Evolutionary conservation across 139 green algal genomes (phyloP).

Genomic region (Chlamydomonas eustigma): DNA sequence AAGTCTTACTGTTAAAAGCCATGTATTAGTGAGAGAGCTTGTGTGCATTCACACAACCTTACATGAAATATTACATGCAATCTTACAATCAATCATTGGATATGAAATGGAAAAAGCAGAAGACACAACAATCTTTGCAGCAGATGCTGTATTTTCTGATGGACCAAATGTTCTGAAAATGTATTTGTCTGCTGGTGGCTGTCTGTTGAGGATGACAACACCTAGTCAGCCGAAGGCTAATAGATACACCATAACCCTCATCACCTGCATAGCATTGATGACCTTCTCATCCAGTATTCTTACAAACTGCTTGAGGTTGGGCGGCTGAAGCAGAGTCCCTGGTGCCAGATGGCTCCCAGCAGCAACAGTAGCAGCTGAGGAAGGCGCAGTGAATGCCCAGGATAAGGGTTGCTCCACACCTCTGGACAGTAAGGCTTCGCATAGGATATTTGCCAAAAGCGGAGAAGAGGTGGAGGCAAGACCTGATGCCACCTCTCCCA

Average conservation of each 20-base stretch:
- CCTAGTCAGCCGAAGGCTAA: background rate
- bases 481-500: background rate
- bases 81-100: no score
- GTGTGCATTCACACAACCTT: no score
- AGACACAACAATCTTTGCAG: no score
- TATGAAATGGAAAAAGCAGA: no score
- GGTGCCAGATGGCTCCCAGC: background rate
- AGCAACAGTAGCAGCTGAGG: background rate
- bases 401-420: slow-evolving; percentile 18
- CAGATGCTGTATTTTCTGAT: no score
- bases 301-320: slow-evolving; percentile 25
- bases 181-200: no score
- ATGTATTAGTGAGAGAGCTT: no score
- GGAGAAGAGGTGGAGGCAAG: background rate
- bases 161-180: no score
- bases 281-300: slow-evolving; percentile 43
- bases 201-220: no score
- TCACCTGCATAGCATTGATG: slow-evolving; percentile 41
- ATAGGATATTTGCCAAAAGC: background rate
- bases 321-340: background rate
- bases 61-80: no score
- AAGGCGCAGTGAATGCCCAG: slow-evolving; percentile 30
- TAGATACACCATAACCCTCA: background rate
- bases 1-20: no score
- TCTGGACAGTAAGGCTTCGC: background rate